Evolutionary conservation across 2,329 filamentous ascomycete genomes (phyloP), one percentile per base, ranked within the genome.

Genomic region (Aureobasidium melanogenum): DNA sequence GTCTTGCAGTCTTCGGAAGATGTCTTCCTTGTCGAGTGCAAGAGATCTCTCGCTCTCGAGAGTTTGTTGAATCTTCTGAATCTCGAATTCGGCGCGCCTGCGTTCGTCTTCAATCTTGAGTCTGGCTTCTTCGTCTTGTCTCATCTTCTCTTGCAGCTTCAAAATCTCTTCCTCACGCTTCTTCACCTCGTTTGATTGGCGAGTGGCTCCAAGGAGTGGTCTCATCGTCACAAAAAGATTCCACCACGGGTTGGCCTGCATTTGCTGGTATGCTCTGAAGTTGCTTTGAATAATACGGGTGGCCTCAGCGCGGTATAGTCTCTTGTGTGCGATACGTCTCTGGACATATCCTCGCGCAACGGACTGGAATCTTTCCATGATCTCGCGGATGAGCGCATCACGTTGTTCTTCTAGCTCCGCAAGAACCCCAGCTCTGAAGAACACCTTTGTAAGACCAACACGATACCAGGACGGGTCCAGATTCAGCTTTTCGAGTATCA

Each of bases 201-300:
- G 84, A 19, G 95, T 97, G 17, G 91, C 90, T 43, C 95, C 94
- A 12, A 99, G 81, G 38, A 99, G 81, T 26, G 94, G 94, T 71
- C 93, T 93, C 92, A 99, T 97, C 69, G 90, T 88, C 7, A 92
- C 87, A 66, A 97, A 89, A 5, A 99, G 81, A 67, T 90, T 88
- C 95, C 95, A 99, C 95, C 95, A 99, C 1, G 94, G 94, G 69
- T 92, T 97, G 47, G 90, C 84, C 68, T 89, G 91, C 24, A 99
- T 84, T 63, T 95, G 85, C 5, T 95, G 83, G 68, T 99, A 99
- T 2, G 94, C 87, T 55, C 91, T 87, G 72, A 99, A 94, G 72
- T 99, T 99, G 44, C 87, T 84, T 71, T 97, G 93, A 52, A 99
- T 94, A 65, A 99, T 95, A 17, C 90, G 84, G 0, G 93, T 96